phyloP scores from a whole-genome alignment of 257 asterid species.

The Haberlea rhodopensis region DNA sequence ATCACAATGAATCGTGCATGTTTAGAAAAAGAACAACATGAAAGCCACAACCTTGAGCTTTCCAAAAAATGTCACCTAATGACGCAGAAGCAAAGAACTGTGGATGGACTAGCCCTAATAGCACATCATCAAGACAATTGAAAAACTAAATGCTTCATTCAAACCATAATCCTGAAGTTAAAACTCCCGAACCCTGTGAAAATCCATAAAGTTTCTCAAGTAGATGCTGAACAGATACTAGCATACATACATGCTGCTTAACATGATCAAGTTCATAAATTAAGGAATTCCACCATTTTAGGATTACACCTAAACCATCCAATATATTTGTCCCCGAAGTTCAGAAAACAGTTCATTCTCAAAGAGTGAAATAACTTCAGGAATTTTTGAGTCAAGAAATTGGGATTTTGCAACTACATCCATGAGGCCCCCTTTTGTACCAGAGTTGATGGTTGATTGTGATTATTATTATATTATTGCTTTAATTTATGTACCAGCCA shows the following conservation, averaged over 20 bases:
- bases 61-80: conserved; percentile 15
- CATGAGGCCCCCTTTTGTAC: conserved; percentile 14
- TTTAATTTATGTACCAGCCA: neutral
- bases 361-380: conserved; percentile 23
- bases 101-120: conserved; percentile 7
- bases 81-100: conserved; percentile 7
- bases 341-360: neutral
- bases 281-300: conserved; percentile 13
- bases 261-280: conserved; percentile 24
- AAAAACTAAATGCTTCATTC: conserved; percentile 14
- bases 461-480: no score
- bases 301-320: conserved; percentile 12
- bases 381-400: conserved; percentile 18
- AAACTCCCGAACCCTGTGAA: conserved; percentile 4
- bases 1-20: conserved; percentile 13
- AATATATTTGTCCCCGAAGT: neutral
- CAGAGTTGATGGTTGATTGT: conserved; percentile 9
- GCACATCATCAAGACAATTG: conserved; percentile 13
- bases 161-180: conserved; percentile 17
- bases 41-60: conserved; percentile 20
- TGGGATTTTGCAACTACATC: conserved; percentile 18
- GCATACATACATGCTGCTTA: conserved; percentile 20
- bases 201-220: conserved; percentile 2
- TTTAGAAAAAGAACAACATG: neutral
- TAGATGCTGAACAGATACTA: conserved; percentile 2